Evolutionary conservation across 2,329 filamentous ascomycete genomes (phyloP).

Genomic region (Aspergillus floridensis): DNA sequence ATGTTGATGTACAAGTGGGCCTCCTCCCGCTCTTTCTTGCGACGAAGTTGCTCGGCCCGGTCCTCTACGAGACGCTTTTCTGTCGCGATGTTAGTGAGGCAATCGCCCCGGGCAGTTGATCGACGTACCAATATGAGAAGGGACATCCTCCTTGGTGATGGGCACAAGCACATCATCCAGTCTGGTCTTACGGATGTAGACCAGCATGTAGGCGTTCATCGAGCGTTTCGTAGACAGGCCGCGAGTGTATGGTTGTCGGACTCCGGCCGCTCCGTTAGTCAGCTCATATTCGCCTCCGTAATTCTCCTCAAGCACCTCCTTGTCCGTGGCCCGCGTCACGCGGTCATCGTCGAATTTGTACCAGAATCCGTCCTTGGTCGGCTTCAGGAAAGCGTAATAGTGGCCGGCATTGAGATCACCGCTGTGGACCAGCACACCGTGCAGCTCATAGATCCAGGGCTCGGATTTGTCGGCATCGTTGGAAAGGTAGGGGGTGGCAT

Average conservation of each 20-base stretch:
- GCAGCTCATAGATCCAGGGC: constrained; percentile 85
- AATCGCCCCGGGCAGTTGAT: not conserved
- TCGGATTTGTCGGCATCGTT: constrained; percentile 84
- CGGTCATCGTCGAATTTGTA: constrained; percentile 98
- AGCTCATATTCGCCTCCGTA: constrained; percentile 82
- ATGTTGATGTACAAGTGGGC: constrained; percentile 88
- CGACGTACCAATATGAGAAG: constrained; percentile 70
- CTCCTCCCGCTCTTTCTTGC: constrained; percentile 85
- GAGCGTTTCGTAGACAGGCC: constrained; percentile 64
- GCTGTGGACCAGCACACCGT: constrained; percentile 93
- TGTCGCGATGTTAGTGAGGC: constrained; percentile 28
- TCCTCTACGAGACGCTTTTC: constrained; percentile 79
- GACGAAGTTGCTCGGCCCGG: constrained; percentile 68
- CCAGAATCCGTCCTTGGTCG: constrained; percentile 87
- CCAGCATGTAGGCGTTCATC: constrained; percentile 97
- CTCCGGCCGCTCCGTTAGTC: constrained; percentile 55
- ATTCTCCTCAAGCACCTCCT: constrained; percentile 93
- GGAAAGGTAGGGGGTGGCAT: constrained; percentile 78
- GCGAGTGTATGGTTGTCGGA: constrained; percentile 63
- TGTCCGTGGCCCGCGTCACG: constrained; percentile 87
- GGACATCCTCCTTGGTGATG: constrained; percentile 75
- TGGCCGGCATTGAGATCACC: constrained; percentile 96
- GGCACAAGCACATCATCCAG: constrained; percentile 78
- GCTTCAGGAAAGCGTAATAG: constrained; percentile 97
- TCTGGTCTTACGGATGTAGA: constrained; percentile 86